Evolutionary conservation across 495 filamentous ascomycete genomes (phyloP).

Genomic region (Neurospora sp.): DNA sequence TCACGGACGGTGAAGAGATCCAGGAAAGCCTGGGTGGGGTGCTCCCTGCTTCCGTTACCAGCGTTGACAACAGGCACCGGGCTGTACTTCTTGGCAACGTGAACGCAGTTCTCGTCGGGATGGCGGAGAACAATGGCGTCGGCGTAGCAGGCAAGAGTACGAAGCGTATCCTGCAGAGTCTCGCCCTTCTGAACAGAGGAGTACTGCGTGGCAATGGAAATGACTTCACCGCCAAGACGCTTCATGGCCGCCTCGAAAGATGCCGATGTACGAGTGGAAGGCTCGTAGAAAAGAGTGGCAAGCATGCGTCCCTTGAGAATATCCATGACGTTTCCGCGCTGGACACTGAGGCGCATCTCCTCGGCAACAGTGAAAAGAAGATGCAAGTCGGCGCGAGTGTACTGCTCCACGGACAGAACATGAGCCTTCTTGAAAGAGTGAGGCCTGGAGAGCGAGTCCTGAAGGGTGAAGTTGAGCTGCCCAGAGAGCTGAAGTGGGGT

Average conservation of each 20-base stretch:
- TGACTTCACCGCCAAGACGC: conserved; percentile 75
- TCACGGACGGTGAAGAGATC: conserved; percentile 98
- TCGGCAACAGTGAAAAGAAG: conserved; percentile 90
- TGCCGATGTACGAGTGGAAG: conserved; percentile 87
- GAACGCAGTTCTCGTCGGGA: conserved; percentile 66
- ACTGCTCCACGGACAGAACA: conserved; percentile 82
- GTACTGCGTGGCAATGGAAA: conserved; percentile 65
- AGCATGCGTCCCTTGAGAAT: conserved; percentile 78
- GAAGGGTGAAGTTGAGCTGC: conserved; percentile 34
- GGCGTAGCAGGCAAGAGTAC: conserved; percentile 85
- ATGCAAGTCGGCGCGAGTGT: conserved; percentile 76
- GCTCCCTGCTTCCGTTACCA: conserved; percentile 88
- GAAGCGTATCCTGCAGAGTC: conserved; percentile 81
- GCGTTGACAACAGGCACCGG: conserved; percentile 91
- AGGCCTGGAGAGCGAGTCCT: conserved; percentile 56
- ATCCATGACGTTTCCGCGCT: conserved; percentile 80
- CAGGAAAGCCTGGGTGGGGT: conserved; percentile 96
- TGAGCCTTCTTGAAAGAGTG: conserved; percentile 81
- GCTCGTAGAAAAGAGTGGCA: conserved; percentile 93
- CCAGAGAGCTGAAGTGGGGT: conserved; percentile 66
- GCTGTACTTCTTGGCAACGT: conserved; percentile 73
- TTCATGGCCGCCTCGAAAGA: conserved; percentile 99
- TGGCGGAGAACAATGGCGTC: conserved; percentile 93
- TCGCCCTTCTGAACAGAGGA: conserved; percentile 91
- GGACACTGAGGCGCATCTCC: conserved; percentile 89